Base-by-base conservation (phyloP, 192 early-diverging fungal species). In the Entophlyctis luteolus region DNA sequence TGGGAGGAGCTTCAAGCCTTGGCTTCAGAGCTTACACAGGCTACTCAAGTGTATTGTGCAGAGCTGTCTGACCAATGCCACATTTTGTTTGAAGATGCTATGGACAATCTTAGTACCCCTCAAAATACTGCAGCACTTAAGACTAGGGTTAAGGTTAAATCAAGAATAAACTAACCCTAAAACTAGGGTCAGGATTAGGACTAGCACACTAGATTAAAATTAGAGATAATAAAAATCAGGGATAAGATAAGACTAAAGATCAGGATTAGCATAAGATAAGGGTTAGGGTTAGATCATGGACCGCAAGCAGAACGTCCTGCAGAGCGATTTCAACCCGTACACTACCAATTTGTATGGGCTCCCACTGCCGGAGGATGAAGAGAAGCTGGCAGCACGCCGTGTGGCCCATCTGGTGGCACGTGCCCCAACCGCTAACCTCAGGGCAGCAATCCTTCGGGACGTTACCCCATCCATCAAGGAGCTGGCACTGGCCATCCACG, bases 91-190 rank as follows among this genome's bases (percentile, higher is more conserved):
- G 50, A 53, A 53, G 50, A 53, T 2, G 50, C 67, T 68, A 28
- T 49, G 6, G 38, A 27, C 47, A 35, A 22, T 5, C 52, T 70
- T 2, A 59, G 55, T 65, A 78, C 79, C 2, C 50, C 3, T 2
- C 55, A 57, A 35, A 57, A 57, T 23, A 18, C 14, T 27, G 18
- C 29, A 1, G 25, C 55, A 34, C 36, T 57, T 23, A 28, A 35
- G 55, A 27, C 16, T 29, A 57, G 29, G 55, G 33, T 35, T 8
- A 57, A 57, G 36, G 33, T n/a, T n/a, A n/a, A n/a, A n/a, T n/a
- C n/a, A n/a, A n/a, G n/a, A n/a, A n/a, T n/a, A n/a, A n/a, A n/a
- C n/a, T n/a, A n/a, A n/a, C n/a, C n/a, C n/a, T n/a, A n/a, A n/a
- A n/a, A n/a, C n/a, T n/a, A n/a, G n/a, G n/a, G n/a, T n/a, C n/a